A percentile compares a stretch with the other conserved stretches of the same genome.
These are phyloP conservation scores for Pseudogymnoascus sp. DNA, from an alignment of 2,329 filamentous ascomycete genomes.

Conservation along the genomic window DNA sequence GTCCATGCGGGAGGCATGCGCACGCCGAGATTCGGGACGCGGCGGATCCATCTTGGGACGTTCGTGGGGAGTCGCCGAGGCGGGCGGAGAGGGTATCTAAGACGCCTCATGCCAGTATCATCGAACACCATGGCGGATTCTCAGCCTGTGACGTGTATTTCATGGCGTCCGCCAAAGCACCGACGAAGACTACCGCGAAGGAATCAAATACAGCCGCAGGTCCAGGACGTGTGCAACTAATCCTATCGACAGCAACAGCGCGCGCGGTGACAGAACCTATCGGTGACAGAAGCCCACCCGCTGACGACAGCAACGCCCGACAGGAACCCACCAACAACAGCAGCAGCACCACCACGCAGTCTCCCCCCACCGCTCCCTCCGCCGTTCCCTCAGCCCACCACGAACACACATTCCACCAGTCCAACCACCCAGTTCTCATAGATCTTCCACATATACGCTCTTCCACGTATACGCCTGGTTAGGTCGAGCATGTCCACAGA, in stretches of 20 bases:
- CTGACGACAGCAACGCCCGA: not conserved
- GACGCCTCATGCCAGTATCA: no score
- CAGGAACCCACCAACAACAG: not conserved
- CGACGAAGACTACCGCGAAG: no score
- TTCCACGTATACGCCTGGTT: not conserved
- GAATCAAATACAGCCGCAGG: no score
- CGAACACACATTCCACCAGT: not conserved
- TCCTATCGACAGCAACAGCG: not conserved
- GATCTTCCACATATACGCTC: no score
- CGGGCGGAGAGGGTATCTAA: not conserved
- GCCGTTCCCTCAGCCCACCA: not conserved
- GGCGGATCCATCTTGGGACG: not conserved
- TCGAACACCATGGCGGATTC: no score
- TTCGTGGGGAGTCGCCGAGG: not conserved
- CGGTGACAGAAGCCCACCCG: not conserved
- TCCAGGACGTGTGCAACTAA: no score
- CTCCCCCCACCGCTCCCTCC: not conserved
- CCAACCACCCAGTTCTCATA: not conserved
- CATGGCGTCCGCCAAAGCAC: no score
- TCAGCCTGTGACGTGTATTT: no score
- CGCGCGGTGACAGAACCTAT: not conserved
- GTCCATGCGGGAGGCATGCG: not conserved
- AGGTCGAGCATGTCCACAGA: not conserved
- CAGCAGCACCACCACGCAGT: not conserved
- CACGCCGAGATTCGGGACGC: not conserved